phyloP scores from a whole-genome alignment of 257 asterid species.

The Euphrasia confusa region DNA sequence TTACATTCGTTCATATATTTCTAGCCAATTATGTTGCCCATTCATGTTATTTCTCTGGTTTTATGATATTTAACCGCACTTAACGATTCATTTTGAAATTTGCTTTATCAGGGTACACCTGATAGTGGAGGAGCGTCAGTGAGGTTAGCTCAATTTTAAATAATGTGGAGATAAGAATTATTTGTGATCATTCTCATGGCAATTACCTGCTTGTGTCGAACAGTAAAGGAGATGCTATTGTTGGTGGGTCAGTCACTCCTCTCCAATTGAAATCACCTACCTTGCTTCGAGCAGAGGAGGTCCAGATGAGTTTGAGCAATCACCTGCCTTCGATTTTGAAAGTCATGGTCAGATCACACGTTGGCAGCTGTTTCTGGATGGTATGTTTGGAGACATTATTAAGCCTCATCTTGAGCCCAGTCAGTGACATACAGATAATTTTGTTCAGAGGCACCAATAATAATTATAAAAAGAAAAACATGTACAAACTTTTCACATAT shows the following conservation, averaged over 20 bases:
- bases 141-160: constrained; percentile 41
- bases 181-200: constrained; percentile 17
- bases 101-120: constrained; percentile 46
- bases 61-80: constrained; percentile 14
- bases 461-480: too few relatives aligned
- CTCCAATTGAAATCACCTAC: constrained; percentile 59
- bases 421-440: too few relatives aligned
- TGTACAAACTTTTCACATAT: too few relatives aligned
- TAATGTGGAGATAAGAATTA: background rate
- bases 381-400: constrained; percentile 37
- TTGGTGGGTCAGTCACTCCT: constrained; percentile 39
- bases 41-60: constrained; percentile 17
- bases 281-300: constrained; percentile 85
- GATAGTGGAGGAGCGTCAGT: constrained; percentile 31
- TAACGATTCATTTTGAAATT: constrained; percentile 25
- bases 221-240: constrained; percentile 41
- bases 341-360: constrained; percentile 76
- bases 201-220: constrained; percentile 18
- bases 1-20: constrained; percentile 7
- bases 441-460: too few relatives aligned
- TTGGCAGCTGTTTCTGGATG: constrained; percentile 97
- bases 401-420: constrained; percentile 1
- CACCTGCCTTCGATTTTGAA: constrained; percentile 66
- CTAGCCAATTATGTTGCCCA: background rate
- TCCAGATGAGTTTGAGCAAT: constrained; percentile 50